These are phyloP conservation scores for Garcia nutans DNA, from an alignment of 345 rosid genomes.

Conservation along the genomic window DNA sequence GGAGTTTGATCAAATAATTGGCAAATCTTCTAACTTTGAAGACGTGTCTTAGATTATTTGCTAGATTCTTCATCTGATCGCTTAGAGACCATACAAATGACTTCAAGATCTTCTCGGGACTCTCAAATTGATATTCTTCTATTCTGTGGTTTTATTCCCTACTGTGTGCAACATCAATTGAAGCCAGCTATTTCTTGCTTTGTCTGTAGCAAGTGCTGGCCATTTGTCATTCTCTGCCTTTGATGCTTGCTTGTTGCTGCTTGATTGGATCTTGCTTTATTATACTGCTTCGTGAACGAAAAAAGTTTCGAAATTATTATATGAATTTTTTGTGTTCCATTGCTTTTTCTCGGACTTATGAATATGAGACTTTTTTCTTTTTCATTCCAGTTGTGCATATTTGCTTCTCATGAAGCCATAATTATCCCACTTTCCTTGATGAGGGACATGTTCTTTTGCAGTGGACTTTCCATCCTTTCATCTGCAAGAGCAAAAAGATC, in stretches of 20 bases:
- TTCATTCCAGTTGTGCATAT: neutral
- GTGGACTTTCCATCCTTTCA: constrained; percentile 99
- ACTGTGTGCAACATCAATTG: too few relatives aligned
- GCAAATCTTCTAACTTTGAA: neutral
- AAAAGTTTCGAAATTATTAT: neutral
- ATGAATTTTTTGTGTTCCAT: too few relatives aligned
- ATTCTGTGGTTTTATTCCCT: neutral
- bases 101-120: neutral
- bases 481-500: constrained; percentile 89
- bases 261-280: neutral
- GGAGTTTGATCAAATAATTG: neutral
- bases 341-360: neutral
- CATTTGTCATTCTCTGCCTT: neutral
- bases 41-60: neutral
- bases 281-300: neutral
- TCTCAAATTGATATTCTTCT: neutral
- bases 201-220: neutral
- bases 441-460: constrained; percentile 36
- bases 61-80: neutral
- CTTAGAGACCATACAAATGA: neutral
- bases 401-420: neutral
- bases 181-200: neutral
- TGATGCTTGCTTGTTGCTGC: neutral
- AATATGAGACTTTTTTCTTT: neutral
- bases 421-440: constrained; percentile 2